Evolutionary conservation across 768 basidiomycete genomes (phyloP), one percentile per base, ranked within the genome.

Genomic region (Macrolepiota dolichaula): DNA sequence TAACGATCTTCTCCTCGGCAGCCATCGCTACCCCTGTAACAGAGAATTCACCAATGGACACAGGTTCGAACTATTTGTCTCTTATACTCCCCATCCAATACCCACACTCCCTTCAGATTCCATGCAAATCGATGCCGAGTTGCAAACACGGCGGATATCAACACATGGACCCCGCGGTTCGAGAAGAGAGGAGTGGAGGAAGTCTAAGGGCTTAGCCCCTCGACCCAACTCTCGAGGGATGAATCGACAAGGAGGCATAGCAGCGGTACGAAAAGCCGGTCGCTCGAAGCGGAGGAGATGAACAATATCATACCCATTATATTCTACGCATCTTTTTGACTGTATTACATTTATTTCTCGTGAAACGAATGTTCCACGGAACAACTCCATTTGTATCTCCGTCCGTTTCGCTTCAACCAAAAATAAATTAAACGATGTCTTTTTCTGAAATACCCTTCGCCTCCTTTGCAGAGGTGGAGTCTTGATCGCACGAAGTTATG

Each of bases 81-180:
- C 29, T 42, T 13, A 10, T 3, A 7, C 24, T n/a, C 51, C n/a
- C 32, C 24, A 25, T 35, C 17, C 27, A 6, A 53, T 24, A 3
- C 12, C 7, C 51, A 24, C 46, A n/a, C 54, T 32, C 63, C 58
- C 47, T 60, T 53, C 65, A 81, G 86, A 83, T 63, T 72, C 75
- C 3, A 88, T 87, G 85, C 75, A 77, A 55, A 68, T 87, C 44
- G 88, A 91, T 54, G 57, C 72, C 25, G 72, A 72, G 32, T 54
- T 58, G 50, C 65, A 66, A 60, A 55, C 74, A 3, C 70, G 70
- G 52, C 71, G 70, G 22, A 79, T 94, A 63, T 94, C 93, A 9
- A 96, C 94, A 2, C 91, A 94, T 67, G 94, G 93, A 12, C 82
- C 87, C 2, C 85, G 92, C 35, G 77, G 80, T 53, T 89, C 91